phyloP scores from a whole-genome alignment of 176 grass and related monocot genomes.

The Carex kokanica region DNA sequence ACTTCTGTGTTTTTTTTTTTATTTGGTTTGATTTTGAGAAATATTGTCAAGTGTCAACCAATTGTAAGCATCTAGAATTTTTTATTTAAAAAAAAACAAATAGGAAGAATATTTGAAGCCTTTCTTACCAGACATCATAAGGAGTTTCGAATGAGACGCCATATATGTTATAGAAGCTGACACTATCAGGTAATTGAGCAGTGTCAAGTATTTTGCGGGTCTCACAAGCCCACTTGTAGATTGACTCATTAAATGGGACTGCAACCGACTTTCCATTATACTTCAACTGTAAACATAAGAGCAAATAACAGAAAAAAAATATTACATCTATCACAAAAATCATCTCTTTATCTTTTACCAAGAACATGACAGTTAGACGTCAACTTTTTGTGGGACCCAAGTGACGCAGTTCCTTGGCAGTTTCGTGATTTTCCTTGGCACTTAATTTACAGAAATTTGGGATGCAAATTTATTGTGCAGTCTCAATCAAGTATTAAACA shows the following conservation, averaged over 20 bases:
- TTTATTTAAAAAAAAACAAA: not conserved
- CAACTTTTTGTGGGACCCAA: not conserved
- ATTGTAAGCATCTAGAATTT: not conserved
- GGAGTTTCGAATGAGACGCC: conserved; percentile 69
- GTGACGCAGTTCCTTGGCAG: not conserved
- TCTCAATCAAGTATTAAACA: no score
- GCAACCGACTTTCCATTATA: conserved; percentile 78
- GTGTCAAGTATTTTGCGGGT: conserved; percentile 70
- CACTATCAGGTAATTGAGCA: conserved; percentile 64
- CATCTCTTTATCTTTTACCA: not conserved
- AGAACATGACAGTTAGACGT: not conserved
- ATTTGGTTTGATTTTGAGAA: not conserved
- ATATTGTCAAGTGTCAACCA: not conserved
- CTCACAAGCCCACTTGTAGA: conserved; percentile 65
- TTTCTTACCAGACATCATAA: conserved; percentile 70
- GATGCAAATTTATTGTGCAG: not conserved
- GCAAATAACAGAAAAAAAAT: conserved; percentile 5
- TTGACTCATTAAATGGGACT: conserved; percentile 74
- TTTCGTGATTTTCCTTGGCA: not conserved
- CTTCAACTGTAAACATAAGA: conserved; percentile 44
- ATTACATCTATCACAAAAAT: conserved; percentile 13
- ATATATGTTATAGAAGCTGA: conserved; percentile 81
- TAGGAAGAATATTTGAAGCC: not conserved
- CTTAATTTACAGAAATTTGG: not conserved
- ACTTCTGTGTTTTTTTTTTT: no score